Percentiles rank a stretch among this genome's conserved stretches.
phyloP scores from a whole-genome alignment of 176 grass and related monocot genomes.

The Saccharum officinarum region DNA sequence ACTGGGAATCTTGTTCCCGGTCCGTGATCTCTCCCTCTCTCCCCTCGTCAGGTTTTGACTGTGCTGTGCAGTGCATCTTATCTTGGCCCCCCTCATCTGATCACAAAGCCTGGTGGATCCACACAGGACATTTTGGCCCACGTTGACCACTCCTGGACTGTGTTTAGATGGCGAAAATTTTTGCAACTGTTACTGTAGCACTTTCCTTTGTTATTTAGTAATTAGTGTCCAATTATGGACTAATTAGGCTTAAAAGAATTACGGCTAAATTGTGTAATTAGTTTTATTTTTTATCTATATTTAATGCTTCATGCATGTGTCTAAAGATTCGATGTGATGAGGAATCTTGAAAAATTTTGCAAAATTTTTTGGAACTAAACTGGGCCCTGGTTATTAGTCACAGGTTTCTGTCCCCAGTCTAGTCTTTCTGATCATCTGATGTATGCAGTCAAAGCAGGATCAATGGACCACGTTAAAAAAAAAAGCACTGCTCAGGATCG shows the following conservation, averaged over 20 bases:
- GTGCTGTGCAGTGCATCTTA: not conserved
- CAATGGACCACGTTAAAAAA: not conserved
- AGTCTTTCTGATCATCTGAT: not conserved
- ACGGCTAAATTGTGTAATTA: too few species aligned
- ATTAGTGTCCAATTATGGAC: too few species aligned
- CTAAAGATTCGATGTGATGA: too few species aligned
- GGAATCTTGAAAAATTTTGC: too few species aligned
- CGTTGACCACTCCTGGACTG: too few species aligned
- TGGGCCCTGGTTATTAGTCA: not conserved
- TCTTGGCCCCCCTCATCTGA: not conserved
- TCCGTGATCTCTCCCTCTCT: not conserved
- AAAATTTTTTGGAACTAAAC: too few species aligned
- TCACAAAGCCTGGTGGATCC: conserved; percentile 14
- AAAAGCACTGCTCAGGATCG: not conserved
- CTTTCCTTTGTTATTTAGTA: too few species aligned
- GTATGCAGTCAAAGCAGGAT: conserved; percentile 23
- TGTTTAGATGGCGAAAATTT: too few species aligned
- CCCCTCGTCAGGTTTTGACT: not conserved
- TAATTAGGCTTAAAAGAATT: too few species aligned
- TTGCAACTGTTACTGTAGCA: too few species aligned
- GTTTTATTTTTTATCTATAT: too few species aligned
- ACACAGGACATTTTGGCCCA: not conserved
- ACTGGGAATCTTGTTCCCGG: not conserved
- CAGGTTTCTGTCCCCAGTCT: not conserved
- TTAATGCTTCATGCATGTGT: too few species aligned